Evolutionary conservation across 1,284 basidiomycete genomes (phyloP).

Genomic region (Moesziomyces sp.): DNA sequence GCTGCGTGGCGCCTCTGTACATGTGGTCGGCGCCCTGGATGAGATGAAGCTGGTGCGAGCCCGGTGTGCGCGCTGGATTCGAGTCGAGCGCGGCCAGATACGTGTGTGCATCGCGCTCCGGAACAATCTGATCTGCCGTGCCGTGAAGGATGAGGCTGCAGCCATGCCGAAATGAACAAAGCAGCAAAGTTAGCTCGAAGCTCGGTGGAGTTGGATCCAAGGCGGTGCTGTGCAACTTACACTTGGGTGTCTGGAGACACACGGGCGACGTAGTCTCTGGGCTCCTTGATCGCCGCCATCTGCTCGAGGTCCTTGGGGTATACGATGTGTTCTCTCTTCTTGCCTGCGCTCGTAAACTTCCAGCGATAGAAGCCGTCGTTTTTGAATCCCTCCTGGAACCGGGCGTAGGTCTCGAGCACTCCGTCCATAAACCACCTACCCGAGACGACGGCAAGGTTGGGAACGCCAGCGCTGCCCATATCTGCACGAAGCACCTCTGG

Average conservation of each 20-base stretch:
- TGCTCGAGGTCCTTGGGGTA: constrained; percentile 33
- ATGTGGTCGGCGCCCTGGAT: constrained; percentile 55
- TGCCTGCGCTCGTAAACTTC: constrained; percentile 48
- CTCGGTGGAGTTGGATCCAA: not conserved
- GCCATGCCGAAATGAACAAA: not conserved
- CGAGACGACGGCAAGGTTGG: constrained; percentile 15
- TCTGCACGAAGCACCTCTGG: constrained; percentile 6
- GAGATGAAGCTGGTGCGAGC: constrained; percentile 35
- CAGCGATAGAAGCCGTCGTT: constrained; percentile 46
- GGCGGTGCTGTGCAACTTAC: constrained; percentile 9
- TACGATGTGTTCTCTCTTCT: constrained; percentile 34
- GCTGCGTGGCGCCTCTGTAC: constrained; percentile 20
- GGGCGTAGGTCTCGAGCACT: constrained; percentile 14
- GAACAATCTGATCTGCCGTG: constrained; percentile 39
- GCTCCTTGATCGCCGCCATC: constrained; percentile 23
- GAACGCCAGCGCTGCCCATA: constrained; percentile 7
- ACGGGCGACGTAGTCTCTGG: constrained; percentile 12
- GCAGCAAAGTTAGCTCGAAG: not conserved
- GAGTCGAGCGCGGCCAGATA: constrained; percentile 30
- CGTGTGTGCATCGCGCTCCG: constrained; percentile 26
- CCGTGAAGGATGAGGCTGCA: constrained; percentile 46
- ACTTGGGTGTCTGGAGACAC: constrained; percentile 27
- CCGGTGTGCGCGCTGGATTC: constrained; percentile 8
- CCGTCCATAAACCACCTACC: constrained; percentile 19
- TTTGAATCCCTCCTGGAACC: constrained; percentile 18